Conservation (phyloP, 148 eudicot species). For the Chenopodium quinoa region DNA sequence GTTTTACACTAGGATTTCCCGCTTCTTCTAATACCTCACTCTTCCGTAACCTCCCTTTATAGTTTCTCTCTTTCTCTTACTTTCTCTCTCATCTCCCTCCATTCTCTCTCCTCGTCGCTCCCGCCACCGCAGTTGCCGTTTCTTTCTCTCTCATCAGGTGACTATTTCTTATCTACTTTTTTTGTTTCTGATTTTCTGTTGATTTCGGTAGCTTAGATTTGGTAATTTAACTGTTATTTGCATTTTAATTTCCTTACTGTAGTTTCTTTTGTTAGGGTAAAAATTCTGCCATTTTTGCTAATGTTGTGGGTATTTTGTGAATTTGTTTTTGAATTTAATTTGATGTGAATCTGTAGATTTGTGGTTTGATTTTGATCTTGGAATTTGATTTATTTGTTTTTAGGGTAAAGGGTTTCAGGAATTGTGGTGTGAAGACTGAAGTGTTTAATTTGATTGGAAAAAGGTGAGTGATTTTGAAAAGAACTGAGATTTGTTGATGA, state of each 20-base stretch:
- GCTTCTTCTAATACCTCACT: too few relatives aligned
- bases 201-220: background rate
- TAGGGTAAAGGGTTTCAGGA: background rate
- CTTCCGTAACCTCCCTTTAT: too few relatives aligned
- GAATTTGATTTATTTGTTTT: background rate
- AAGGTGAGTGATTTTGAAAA: slow-evolving; percentile 7
- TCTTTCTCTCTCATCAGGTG: background rate
- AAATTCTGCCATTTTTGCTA: background rate
- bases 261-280: background rate
- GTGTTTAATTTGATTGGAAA: background rate
- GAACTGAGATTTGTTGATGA: background rate
- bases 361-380: background rate
- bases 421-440: background rate
- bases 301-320: background rate
- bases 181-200: background rate
- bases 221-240: background rate
- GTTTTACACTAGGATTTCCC: too few relatives aligned
- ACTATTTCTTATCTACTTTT: background rate
- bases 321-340: background rate
- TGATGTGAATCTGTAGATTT: background rate
- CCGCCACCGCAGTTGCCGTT: background rate
- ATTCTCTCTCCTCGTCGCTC: background rate
- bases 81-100: too few relatives aligned
- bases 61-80: too few relatives aligned
- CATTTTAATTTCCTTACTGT: background rate